A percentile compares a stretch with the other conserved stretches of the same genome.
Evolutionary conservation across 1,139 yeast species (phyloP).

Genomic region (Yamadazyma dendronema): DNA sequence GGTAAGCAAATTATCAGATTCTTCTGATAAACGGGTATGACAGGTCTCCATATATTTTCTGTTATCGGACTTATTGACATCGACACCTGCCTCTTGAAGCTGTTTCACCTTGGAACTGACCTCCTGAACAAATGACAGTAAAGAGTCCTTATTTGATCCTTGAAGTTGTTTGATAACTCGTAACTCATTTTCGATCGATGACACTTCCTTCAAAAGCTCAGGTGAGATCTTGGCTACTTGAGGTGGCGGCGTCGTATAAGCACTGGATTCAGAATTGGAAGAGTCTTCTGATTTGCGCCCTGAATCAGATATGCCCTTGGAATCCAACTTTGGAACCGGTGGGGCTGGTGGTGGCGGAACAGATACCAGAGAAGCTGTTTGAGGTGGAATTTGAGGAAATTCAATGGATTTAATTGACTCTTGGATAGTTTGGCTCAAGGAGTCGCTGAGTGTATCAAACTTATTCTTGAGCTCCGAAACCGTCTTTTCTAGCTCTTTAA

Average conservation of each 20-base stretch:
- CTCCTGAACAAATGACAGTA: conserved; percentile 44
- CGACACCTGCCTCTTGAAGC: conserved; percentile 45
- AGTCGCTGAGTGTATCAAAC: conserved; percentile 9
- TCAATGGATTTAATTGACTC: conserved; percentile 10
- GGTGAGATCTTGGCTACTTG: conserved; percentile 1
- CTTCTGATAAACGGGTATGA: conserved; percentile 69
- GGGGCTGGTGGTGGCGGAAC: no score
- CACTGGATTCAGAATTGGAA: not conserved
- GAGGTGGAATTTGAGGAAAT: conserved; percentile 2
- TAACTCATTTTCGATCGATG: conserved; percentile 51
- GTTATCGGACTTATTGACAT: conserved; percentile 46
- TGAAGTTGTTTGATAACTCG: conserved; percentile 64
- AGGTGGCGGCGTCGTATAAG: conserved; percentile 3
- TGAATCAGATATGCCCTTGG: conserved; percentile 1
- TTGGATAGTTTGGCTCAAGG: conserved; percentile 7
- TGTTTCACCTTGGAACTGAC: conserved; percentile 49
- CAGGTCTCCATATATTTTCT: conserved; percentile 77
- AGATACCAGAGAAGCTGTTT: not conserved
- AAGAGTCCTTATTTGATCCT: conserved; percentile 36
- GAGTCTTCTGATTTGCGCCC: not conserved
- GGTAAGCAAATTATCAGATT: conserved; percentile 71
- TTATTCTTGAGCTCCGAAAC: conserved; percentile 8
- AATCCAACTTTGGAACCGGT: not conserved
- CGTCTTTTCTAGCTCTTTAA: conserved; percentile 8
- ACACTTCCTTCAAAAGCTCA: conserved; percentile 8